These are phyloP conservation scores for Candida silvatica DNA, from an alignment of 805 yeast genomes.

Conservation along the genomic window DNA sequence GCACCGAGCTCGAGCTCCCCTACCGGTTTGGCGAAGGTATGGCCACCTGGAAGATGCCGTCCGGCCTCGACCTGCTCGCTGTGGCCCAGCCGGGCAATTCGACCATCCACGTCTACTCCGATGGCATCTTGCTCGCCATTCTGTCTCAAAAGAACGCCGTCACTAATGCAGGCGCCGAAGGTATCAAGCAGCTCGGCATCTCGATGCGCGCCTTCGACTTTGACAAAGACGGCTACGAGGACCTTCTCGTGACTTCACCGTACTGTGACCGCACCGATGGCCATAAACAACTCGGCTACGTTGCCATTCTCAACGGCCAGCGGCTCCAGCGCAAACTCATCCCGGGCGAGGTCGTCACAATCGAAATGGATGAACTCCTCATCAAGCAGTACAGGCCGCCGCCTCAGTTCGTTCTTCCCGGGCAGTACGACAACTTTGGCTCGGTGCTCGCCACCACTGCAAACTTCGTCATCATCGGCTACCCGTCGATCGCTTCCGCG, in stretches of 20 bases:
- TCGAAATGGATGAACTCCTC: neutral
- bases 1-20: constrained; percentile 11
- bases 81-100: constrained; percentile 48
- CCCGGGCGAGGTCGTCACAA: neutral
- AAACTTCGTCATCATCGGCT: constrained; percentile 25
- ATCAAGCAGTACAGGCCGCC: constrained; percentile 1
- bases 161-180: constrained; percentile 27
- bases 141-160: constrained; percentile 17
- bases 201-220: constrained; percentile 24
- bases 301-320: constrained; percentile 11
- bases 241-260: constrained; percentile 37
- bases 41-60: constrained; percentile 17
- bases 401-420: constrained; percentile 3
- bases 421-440: too few species aligned
- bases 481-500: constrained; percentile 30
- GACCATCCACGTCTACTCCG: constrained; percentile 27
- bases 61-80: constrained; percentile 28
- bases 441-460: constrained; percentile 23
- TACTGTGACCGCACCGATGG: constrained; percentile 22
- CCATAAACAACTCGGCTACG: constrained; percentile 9
- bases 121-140: constrained; percentile 9
- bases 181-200: constrained; percentile 36
- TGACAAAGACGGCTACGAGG: constrained; percentile 30
- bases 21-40: constrained; percentile 35
- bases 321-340: constrained; percentile 2